Conservation (phyloP, 2,329 filamentous ascomycete species). For the Thermothelomyces thermophilus region DNA sequence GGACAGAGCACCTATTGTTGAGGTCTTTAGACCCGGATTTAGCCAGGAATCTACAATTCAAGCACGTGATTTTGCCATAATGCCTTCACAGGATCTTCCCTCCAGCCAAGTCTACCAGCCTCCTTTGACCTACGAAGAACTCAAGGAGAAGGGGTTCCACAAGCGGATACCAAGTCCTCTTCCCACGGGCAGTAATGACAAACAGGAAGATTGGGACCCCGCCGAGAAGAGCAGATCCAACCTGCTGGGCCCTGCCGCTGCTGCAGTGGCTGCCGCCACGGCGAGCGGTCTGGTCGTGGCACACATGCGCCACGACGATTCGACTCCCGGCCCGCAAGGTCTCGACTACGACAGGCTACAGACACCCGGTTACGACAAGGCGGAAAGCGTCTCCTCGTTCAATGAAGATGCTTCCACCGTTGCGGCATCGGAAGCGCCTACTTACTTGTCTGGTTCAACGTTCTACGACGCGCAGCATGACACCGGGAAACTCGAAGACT, state of each 20-base stretch:
- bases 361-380: constrained; percentile 4
- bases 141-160: constrained; percentile 10
- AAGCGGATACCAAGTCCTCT: constrained; percentile 5
- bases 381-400: constrained; percentile 20
- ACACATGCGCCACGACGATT: constrained; percentile 15
- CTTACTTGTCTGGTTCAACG: constrained; percentile 21
- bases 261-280: constrained; percentile 9
- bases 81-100: not conserved
- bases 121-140: constrained; percentile 14
- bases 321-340: constrained; percentile 5
- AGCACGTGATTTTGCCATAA: constrained; percentile 11
- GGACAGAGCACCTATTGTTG: not conserved
- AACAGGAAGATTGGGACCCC: constrained; percentile 10
- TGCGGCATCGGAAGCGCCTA: constrained; percentile 21
- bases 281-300: constrained; percentile 18
- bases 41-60: constrained; percentile 8
- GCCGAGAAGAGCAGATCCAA: constrained; percentile 6
- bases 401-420: constrained; percentile 23
- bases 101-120: not conserved
- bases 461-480: constrained; percentile 18
- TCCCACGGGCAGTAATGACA: constrained; percentile 1
- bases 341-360: constrained; percentile 8
- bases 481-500: constrained; percentile 10
- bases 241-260: constrained; percentile 7
- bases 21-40: not conserved